Base-by-base conservation (phyloP, 805 yeast species). In the Wickerhamiella nectarea region DNA sequence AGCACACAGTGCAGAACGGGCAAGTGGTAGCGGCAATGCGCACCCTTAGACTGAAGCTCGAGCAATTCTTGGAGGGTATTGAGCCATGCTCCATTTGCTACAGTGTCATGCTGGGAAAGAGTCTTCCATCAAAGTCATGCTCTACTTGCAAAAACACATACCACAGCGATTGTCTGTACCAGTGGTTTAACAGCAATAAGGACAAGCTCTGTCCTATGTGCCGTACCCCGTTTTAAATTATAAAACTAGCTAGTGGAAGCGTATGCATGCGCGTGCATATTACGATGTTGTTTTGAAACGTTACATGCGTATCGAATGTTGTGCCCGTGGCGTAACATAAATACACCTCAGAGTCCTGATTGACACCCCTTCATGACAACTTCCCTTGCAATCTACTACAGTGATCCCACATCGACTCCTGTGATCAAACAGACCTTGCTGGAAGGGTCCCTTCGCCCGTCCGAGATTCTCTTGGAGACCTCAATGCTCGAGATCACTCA, bases 61-160 rank as follows among this genome's bases (percentile, higher is more conserved):
- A 85, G 42, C 72, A 75, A 44, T 68, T 82, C 53, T 93, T 93
- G 60, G 81, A 87, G 7, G 95, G 95, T 0, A 86, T 84, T 51
- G 95, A 85, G 55, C 97, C 89, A 48, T 91, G 99, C 70, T 94
- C 97, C 2, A 86, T 91, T 52, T 91, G 99, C 60, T 91, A 91
- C 60, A 81, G 94, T 12, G 80, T 89, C 45, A 65, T 91, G 50
- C 94, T 87, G 49, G 95, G 86, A 56, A 83, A 82, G 54, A 80
- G 94, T 6, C 69, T 91, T 46, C 98, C 99, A 6, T 76, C 85
- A 40, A 87, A 85, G 62, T 71, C 71, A 2, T 91, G 99, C 63
- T 68, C 80, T 12, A 86, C 95, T 0, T 91, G 99, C 70, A 76
- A 76, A 56, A 89, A 91, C 68, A 84, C 81, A 59, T 91, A 87